phyloP scores from a whole-genome alignment of 2,329 filamentous ascomycete genomes.

The Trichoderma brevicompactum region DNA sequence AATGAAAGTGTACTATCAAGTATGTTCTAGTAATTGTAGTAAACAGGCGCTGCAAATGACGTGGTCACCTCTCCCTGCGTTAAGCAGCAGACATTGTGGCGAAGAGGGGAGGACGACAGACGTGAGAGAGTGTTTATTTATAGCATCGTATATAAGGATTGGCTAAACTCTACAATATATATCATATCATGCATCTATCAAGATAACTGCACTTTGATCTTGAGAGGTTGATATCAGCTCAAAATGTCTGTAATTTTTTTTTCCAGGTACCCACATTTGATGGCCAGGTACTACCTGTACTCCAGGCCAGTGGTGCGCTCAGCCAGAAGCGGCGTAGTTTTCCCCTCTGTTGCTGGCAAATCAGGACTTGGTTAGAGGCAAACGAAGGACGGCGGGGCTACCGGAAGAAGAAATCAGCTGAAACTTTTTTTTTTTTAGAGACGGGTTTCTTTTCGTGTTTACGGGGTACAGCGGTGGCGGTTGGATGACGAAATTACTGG shows the following conservation, averaged over 20 bases:
- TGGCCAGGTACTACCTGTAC: background rate
- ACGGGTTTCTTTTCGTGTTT: background rate
- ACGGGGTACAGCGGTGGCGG: background rate
- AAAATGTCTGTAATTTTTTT: background rate
- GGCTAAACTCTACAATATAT: too few species aligned
- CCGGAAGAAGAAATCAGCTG: conserved; percentile 15
- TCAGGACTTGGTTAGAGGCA: background rate
- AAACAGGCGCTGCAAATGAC: background rate
- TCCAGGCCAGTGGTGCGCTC: background rate
- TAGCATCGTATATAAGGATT: too few species aligned
- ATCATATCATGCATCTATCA: too few species aligned
- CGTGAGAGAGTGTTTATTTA: background rate
- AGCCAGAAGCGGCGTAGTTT: background rate
- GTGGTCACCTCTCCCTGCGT: background rate
- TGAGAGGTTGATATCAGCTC: background rate
- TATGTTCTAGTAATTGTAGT: too few species aligned
- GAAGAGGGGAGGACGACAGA: background rate
- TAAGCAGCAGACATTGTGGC: background rate
- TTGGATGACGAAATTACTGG: conserved; percentile 14
- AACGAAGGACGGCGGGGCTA: conserved; percentile 14
- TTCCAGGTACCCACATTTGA: conserved; percentile 6
- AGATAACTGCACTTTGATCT: background rate
- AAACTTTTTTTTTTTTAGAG: background rate
- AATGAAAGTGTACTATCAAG: background rate
- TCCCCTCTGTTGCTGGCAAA: background rate